Evolutionary conservation across 2,329 filamentous ascomycete species (phyloP).

Genomic region (Chaetothyriales sp.): DNA sequence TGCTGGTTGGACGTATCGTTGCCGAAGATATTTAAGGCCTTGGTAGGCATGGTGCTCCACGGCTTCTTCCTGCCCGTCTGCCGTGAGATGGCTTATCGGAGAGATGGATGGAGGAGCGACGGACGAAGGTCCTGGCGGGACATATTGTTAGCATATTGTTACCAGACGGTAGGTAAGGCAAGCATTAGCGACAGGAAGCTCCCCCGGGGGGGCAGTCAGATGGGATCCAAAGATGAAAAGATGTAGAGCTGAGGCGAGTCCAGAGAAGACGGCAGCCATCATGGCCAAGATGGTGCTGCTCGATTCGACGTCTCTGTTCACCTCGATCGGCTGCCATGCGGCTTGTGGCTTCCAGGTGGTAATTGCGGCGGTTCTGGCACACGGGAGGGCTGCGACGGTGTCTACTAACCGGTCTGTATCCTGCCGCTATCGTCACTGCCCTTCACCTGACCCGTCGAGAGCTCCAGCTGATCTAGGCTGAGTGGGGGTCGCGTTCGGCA

Average conservation of each 20-base stretch:
- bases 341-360: not conserved
- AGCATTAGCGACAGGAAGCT: not conserved
- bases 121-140: not conserved
- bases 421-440: not conserved
- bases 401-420: not conserved
- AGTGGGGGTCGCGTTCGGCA: not conserved
- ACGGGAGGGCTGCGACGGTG: no score
- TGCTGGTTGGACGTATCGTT: conserved; percentile 14
- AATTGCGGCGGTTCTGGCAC: not conserved
- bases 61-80: no score
- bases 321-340: not conserved
- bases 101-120: not conserved
- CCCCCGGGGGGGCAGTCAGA: not conserved
- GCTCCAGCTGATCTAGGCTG: not conserved
- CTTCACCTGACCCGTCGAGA: not conserved
- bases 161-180: not conserved
- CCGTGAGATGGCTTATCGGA: conserved; percentile 1
- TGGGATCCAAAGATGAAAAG: not conserved
- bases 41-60: conserved; percentile 1
- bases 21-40: conserved; percentile 12
- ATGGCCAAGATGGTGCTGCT: not conserved
- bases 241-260: not conserved
- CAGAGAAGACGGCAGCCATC: no score
- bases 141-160: not conserved
- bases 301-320: not conserved